Base-by-base conservation (phyloP, 2,329 filamentous ascomycete genomes). In the Hymenoscyphus scutula region DNA sequence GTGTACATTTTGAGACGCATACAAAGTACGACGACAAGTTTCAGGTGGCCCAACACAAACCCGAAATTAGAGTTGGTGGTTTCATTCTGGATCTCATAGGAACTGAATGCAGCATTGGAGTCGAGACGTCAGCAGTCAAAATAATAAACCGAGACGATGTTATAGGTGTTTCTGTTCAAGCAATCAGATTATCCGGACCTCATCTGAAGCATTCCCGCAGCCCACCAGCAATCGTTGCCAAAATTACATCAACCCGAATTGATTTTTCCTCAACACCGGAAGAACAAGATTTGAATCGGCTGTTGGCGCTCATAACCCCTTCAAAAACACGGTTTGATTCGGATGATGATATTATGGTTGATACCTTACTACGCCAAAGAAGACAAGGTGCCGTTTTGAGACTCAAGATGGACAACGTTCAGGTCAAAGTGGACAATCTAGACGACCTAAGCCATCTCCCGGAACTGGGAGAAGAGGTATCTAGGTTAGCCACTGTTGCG, bases 291-390 rank as follows among this genome's bases (percentile, higher is more conserved):
- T 80, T 99, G 0, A 89, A 93, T 71, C 85, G 88, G 37, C 81
- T 99, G 1, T 79, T 99, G 0, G 89, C 90, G 59, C 82, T 99
- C 58, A 90, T 99, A 61, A 96, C 90, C 6, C 96, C 95, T 0
- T 97, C 93, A 0, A 95, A 92, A 67, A 87, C 95, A 74, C 92
- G 93, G 66, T 97, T 88, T 67, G 89, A 94, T 64, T 86, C 88
- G 55, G 90, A 96, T 64, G 92, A 97, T 69, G 94, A 98, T 71
- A 96, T 99, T 64, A 88, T 99, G 81, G 85, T 99, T 25, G 94
- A 98, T 69, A 97, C 92, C 0, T 81, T 99, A 0, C 78, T 98
- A 15, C 84, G 91, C 25, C 95, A 99, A 74, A 83, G 95, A 64
- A 84, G 89, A 59, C 94, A 97, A 75, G 95, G 94, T 0, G 88